Evolutionary conservation across 2,329 filamentous ascomycete species (phyloP), one percentile per base, ranked within the genome.

Genomic region (Colletotrichum acutatum): DNA sequence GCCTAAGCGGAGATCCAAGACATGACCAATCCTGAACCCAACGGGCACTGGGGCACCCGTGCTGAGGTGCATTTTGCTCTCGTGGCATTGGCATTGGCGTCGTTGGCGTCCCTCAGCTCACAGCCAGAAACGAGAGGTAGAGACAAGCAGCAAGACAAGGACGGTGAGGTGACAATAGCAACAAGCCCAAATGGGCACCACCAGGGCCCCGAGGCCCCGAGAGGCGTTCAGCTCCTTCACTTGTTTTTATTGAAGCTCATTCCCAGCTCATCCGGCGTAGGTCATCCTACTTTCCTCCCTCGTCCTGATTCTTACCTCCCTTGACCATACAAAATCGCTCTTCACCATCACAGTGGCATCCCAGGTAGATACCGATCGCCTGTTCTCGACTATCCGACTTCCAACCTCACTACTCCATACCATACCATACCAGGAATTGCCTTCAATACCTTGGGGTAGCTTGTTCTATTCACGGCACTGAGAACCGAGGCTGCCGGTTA

Each of bases 61-160:
- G 59, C 70, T 65, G 59, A 70, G 70, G 66, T 69, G 59, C 66
- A 60, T 59, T 69, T 64, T 22, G 42, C 42, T 66, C 66, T 69
- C 69, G 66, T 72, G 70, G 66, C 59, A 56, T 66, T 70, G 61
- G 62, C 61, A 11, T 64, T 57, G 66, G 60, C 52, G 56, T 68
- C 46, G 30, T 64, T 49, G 66, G 66, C 65, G 61, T 69, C 62
- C 32, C 70, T 70, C 66, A 65, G 70, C 66, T 70, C 60, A 46
- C 32, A 22, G 22, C 30, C 34, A 32, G 54, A n/a, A n/a, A n/a
- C n/a, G n/a, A n/a, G n/a, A n/a, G n/a, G n/a, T n/a, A 60, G 61
- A 66, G 26, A 65, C 53, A 54, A 42, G 16, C 37, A 42, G 37
- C 30, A 42, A 69, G 56, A 57, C 60, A 59, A 56, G 62, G 59